Evolutionary conservation across 2,329 filamentous ascomycete species (phyloP).

Genomic region (Sarocladium strictum): DNA sequence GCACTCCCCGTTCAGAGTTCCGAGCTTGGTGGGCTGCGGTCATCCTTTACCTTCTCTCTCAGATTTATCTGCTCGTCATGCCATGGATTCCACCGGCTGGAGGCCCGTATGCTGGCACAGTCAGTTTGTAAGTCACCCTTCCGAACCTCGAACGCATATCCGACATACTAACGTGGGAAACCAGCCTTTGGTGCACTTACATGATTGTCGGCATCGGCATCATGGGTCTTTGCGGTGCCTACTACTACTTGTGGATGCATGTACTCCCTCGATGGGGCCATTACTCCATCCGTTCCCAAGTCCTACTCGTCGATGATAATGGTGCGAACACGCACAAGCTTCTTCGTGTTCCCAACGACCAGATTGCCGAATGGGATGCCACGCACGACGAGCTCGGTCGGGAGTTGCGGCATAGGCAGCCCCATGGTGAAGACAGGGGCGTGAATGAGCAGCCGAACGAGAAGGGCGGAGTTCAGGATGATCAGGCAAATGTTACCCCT

Average conservation of each 20-base stretch:
- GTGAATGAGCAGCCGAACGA: background rate
- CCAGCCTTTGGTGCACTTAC: slow-evolving; percentile 58
- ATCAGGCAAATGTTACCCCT: slow-evolving; percentile 1
- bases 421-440: background rate
- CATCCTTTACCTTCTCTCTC: slow-evolving; percentile 52
- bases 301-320: slow-evolving; percentile 42
- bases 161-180: background rate
- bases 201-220: slow-evolving; percentile 57
- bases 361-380: slow-evolving; percentile 51
- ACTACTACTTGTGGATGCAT: slow-evolving; percentile 55
- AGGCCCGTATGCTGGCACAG: slow-evolving; percentile 55
- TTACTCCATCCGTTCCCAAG: slow-evolving; percentile 50
- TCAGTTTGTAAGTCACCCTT: slow-evolving; percentile 39
- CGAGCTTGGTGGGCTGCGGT: slow-evolving; percentile 52
- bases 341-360: slow-evolving; percentile 44
- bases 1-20: slow-evolving; percentile 45
- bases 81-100: slow-evolving; percentile 64
- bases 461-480: background rate
- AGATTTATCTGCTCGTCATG: slow-evolving; percentile 60
- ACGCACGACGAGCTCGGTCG: slow-evolving; percentile 46
- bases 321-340: slow-evolving; percentile 39
- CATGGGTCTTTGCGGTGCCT: slow-evolving; percentile 45
- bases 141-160: too few species aligned
- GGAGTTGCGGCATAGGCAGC: slow-evolving; percentile 13
- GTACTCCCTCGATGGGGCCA: slow-evolving; percentile 44